These are phyloP conservation scores for Tillandsia leiboldiana DNA, from an alignment of 176 grass and related monocot genomes.

Conservation along the genomic window DNA sequence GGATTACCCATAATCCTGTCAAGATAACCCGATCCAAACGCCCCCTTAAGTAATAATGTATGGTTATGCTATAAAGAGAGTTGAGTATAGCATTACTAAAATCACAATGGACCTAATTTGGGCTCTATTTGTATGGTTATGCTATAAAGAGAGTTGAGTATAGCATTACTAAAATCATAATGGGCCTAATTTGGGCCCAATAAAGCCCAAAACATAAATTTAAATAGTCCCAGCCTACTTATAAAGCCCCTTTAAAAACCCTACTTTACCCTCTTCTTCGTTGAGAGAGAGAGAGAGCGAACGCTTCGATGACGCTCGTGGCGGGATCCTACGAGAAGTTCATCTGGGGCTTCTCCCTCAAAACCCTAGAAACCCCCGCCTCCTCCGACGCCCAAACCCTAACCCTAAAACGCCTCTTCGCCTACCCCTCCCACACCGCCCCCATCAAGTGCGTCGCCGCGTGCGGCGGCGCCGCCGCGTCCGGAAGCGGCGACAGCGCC, in stretches of 20 bases:
- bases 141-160: too few species aligned
- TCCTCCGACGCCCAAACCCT: constrained; percentile 7
- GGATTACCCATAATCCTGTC: too few species aligned
- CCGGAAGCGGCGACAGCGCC: constrained; percentile 61
- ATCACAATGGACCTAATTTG: too few species aligned
- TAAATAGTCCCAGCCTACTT: too few species aligned
- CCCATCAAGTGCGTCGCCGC: constrained; percentile 68
- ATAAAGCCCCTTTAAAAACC: neutral
- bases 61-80: too few species aligned
- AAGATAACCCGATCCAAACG: too few species aligned
- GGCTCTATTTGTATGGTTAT: too few species aligned
- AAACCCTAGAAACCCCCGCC: constrained; percentile 15
- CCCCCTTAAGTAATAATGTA: too few species aligned
- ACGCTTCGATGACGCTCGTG: constrained; percentile 48
- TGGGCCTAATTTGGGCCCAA: too few species aligned
- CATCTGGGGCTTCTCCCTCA: constrained; percentile 93
- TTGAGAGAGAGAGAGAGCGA: constrained; percentile 1
- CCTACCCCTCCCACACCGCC: constrained; percentile 61
- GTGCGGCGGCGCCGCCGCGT: constrained; percentile 35
- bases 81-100: too few species aligned
- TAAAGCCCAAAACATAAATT: too few species aligned
- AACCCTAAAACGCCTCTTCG: constrained; percentile 51
- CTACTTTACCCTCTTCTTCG: neutral
- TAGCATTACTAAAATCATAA: too few species aligned
- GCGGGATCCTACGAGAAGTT: constrained; percentile 95